Evolutionary conservation across 305 asterid genomes (phyloP).

Genomic region (Solanum chacoense): DNA sequence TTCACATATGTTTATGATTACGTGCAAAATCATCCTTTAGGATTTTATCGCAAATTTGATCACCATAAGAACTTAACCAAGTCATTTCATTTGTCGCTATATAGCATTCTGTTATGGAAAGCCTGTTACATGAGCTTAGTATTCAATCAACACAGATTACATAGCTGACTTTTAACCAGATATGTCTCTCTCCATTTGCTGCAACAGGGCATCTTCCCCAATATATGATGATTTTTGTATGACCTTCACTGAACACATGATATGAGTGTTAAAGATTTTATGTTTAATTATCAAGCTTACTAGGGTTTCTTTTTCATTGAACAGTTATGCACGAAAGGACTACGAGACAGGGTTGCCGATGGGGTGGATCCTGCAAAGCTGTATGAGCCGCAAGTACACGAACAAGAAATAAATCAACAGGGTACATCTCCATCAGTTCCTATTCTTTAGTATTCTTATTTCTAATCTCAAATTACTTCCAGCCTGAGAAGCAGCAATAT

Average conservation of each 20-base stretch:
- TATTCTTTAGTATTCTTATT: not conserved
- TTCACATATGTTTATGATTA: not conserved
- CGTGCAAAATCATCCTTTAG: not conserved
- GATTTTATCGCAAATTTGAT: not conserved
- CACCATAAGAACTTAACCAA: not conserved
- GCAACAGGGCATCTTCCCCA: not conserved
- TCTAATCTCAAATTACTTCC: not conserved
- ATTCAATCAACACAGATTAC: not conserved
- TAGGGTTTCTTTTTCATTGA: not conserved
- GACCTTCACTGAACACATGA: not conserved
- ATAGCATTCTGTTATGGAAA: not conserved
- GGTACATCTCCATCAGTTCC: constrained; percentile 30
- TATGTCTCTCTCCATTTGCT: not conserved
- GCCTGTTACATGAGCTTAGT: not conserved
- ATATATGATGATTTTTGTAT: not conserved
- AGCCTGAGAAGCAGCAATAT: not conserved
- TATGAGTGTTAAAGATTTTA: not conserved
- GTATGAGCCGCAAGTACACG: constrained; percentile 40
- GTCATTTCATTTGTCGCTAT: not conserved
- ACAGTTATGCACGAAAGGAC: constrained; percentile 46
- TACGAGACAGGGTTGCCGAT: constrained; percentile 48
- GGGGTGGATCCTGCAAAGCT: constrained; percentile 70
- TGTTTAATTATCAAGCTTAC: not conserved
- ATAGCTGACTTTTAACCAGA: not conserved
- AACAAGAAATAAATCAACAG: constrained; percentile 34